Conservation (phyloP, 1,284 basidiomycete species). For the Moesziomyces sp. region DNA sequence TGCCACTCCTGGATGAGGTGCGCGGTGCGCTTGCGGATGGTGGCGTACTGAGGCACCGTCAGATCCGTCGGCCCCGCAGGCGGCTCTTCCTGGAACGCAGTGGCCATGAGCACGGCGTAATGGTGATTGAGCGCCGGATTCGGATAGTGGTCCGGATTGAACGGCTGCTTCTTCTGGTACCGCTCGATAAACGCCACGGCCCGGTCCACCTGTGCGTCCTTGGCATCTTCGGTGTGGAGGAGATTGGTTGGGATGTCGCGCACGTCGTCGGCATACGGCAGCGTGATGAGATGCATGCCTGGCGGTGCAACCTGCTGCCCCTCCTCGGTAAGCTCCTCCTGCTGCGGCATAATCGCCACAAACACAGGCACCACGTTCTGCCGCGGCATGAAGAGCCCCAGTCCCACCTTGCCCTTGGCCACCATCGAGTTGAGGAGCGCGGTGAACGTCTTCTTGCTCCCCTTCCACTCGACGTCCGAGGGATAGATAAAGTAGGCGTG, state of each 20-base stretch:
- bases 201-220: conserved; percentile 75
- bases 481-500: conserved; percentile 93
- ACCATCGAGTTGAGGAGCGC: conserved; percentile 86
- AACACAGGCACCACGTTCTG: conserved; percentile 81
- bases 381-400: conserved; percentile 79
- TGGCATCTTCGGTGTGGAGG: conserved; percentile 71
- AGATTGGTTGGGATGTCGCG: conserved; percentile 74
- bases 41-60: conserved; percentile 80
- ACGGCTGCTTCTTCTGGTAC: conserved; percentile 80
- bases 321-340: conserved; percentile 77
- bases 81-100: conserved; percentile 80
- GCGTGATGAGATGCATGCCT: conserved; percentile 88
- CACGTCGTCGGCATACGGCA: conserved; percentile 95
- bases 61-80: conserved; percentile 77
- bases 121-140: conserved; percentile 88
- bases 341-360: conserved; percentile 81
- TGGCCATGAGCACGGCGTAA: conserved; percentile 88
- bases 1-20: conserved; percentile 81
- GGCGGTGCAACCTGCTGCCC: conserved; percentile 82
- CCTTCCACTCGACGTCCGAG: conserved; percentile 86
- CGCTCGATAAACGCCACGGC: conserved; percentile 83
- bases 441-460: conserved; percentile 89
- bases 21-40: conserved; percentile 84
- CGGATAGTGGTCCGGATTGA: conserved; percentile 87
- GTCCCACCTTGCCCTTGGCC: conserved; percentile 82